Percentiles rank a stretch among this genome's conserved stretches.
phyloP scores from a whole-genome alignment of 805 yeast genomes.

The Myxozyma geophila region DNA sequence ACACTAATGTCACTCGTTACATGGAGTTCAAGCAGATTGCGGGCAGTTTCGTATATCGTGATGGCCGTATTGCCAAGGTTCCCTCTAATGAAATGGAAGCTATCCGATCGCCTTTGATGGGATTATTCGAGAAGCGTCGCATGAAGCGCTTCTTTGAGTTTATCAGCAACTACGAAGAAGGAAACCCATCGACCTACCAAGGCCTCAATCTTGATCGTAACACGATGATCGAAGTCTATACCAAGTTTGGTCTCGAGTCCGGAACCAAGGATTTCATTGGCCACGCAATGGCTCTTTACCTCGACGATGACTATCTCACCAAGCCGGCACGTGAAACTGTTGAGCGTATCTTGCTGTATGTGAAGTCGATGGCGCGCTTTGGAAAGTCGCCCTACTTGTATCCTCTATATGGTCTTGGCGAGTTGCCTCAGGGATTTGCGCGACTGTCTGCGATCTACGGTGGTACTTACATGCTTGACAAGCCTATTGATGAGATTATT shows the following conservation, averaged over 20 bases:
- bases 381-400: slow-evolving; percentile 96
- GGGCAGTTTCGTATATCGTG: slow-evolving; percentile 92
- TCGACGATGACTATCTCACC: slow-evolving; percentile 84
- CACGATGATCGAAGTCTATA: slow-evolving; percentile 90
- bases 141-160: slow-evolving; percentile 91
- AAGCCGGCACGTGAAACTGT: slow-evolving; percentile 92
- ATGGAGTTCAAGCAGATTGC: slow-evolving; percentile 94
- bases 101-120: slow-evolving; percentile 87
- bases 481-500: slow-evolving; percentile 88
- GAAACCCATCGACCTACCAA: slow-evolving; percentile 77
- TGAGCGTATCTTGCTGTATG: slow-evolving; percentile 82
- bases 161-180: slow-evolving; percentile 80
- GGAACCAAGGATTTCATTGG: slow-evolving; percentile 97
- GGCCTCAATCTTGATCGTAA: slow-evolving; percentile 78
- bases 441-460: slow-evolving; percentile 96
- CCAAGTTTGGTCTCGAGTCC: slow-evolving; percentile 84
- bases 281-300: slow-evolving; percentile 97
- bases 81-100: slow-evolving; percentile 94
- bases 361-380: slow-evolving; percentile 88
- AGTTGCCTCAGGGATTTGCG: slow-evolving; percentile 98
- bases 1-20: slow-evolving; percentile 94
- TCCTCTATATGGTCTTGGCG: slow-evolving; percentile 96
- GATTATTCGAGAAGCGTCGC: slow-evolving; percentile 92
- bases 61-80: slow-evolving; percentile 90
- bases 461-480: slow-evolving; percentile 97